These are phyloP conservation scores for Hibiscus trionum DNA, from an alignment of 345 rosid genomes.

Conservation along the genomic window DNA sequence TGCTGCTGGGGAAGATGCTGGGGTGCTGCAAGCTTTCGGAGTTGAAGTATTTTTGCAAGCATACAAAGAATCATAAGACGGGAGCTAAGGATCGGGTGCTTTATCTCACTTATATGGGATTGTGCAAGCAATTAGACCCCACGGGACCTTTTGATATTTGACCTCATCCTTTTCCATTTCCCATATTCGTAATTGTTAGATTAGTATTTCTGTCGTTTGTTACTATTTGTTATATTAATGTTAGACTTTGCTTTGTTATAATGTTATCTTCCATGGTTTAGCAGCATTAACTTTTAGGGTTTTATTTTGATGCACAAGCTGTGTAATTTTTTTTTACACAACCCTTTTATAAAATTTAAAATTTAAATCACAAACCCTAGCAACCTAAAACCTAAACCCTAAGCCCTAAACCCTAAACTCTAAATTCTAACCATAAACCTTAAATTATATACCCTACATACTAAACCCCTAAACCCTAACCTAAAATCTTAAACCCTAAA, in stretches of 20 bases:
- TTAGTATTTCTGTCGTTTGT: not conserved
- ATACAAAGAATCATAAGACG: slow-evolving; percentile 32
- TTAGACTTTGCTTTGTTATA: not conserved
- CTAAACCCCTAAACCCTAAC: too few species aligned
- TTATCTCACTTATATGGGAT: slow-evolving; percentile 28
- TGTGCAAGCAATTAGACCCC: slow-evolving; percentile 30
- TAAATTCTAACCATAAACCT: too few species aligned
- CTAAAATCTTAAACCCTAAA: too few species aligned
- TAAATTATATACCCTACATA: too few species aligned
- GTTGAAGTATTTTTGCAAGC: slow-evolving; percentile 38
- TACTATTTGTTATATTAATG: not conserved
- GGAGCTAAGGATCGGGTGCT: slow-evolving; percentile 38
- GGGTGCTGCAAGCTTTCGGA: slow-evolving; percentile 31
- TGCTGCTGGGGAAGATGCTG: slow-evolving; percentile 29
- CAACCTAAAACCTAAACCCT: too few species aligned
- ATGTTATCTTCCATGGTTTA: not conserved
- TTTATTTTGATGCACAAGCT: too few species aligned
- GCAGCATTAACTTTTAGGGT: not conserved
- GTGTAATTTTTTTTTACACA: too few species aligned
- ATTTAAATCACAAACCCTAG: too few species aligned
- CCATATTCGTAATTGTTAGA: not conserved
- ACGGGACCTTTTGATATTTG: slow-evolving; percentile 26
- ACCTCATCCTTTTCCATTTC: not conserved
- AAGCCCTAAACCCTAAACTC: too few species aligned
- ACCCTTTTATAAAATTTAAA: too few species aligned